A percentile compares a stretch with the other conserved stretches of the same genome.
Conservation (phyloP, 106 monocot species). For the Xerophyta viscosa region DNA sequence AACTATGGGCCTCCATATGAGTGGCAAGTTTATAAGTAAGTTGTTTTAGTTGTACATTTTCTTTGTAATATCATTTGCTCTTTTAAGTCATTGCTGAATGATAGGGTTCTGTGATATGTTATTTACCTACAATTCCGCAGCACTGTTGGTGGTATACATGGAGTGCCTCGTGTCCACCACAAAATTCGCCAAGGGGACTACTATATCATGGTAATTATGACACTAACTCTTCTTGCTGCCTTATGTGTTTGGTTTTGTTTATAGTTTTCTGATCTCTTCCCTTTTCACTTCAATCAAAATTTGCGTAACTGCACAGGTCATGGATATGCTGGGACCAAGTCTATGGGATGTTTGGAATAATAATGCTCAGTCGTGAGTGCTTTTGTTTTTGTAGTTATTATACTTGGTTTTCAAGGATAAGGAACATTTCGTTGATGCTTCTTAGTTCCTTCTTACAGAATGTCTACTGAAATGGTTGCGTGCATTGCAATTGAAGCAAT, state of each 20-base stretch:
- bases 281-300: neutral
- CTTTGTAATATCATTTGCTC: neutral
- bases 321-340: conserved; percentile 94
- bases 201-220: conserved; percentile 79
- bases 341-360: conserved; percentile 89
- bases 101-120: neutral
- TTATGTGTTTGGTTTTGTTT: neutral
- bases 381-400: neutral
- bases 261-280: neutral
- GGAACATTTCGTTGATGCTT: neutral
- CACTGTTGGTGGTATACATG: conserved; percentile 87
- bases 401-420: neutral
- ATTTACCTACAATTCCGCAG: conserved; percentile 20
- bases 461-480: conserved; percentile 74
- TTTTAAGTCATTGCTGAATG: too few species aligned
- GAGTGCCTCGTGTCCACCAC: conserved; percentile 84
- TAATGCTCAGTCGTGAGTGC: conserved; percentile 62
- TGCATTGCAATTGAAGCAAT: conserved; percentile 77
- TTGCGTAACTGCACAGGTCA: conserved; percentile 36
- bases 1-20: conserved; percentile 79
- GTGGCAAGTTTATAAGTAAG: conserved; percentile 91
- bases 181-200: conserved; percentile 94
- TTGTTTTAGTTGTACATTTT: conserved; percentile 9
- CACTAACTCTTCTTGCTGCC: neutral
- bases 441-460: conserved; percentile 20